Percentiles rank a stretch among this genome's conserved stretches.
Evolutionary conservation across 805 yeast species (phyloP).

Genomic region (Candida dajiaensis): DNA sequence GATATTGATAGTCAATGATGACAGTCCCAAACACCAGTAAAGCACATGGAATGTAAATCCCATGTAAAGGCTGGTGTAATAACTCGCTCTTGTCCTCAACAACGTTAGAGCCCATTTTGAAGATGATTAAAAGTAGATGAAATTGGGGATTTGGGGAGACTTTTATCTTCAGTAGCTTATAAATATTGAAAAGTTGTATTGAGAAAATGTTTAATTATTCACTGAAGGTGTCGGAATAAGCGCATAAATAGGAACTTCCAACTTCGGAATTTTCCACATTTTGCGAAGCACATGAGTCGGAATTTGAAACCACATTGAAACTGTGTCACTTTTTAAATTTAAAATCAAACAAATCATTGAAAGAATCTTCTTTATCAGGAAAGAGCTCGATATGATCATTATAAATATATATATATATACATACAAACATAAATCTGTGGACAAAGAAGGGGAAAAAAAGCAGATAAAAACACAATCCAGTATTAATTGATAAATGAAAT

Average conservation of each 20-base stretch:
- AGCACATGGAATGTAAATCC: conserved; percentile 63
- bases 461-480: background rate
- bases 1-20: conserved; percentile 43
- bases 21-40: conserved; percentile 56
- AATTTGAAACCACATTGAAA: no score
- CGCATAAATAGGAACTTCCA: background rate
- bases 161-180: background rate
- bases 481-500: background rate
- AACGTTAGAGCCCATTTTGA: background rate
- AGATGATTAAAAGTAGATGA: background rate
- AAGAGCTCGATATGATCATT: no score
- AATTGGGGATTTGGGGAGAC: background rate
- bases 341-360: no score
- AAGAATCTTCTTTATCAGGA: no score
- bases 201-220: background rate
- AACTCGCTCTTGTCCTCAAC: conserved; percentile 42
- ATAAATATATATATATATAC: no score
- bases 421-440: no score
- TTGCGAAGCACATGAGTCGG: background rate
- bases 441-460: background rate
- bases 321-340: no score
- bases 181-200: background rate
- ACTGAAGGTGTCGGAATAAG: background rate
- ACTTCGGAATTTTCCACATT: background rate
- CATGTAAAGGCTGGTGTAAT: conserved; percentile 67